Evolutionary conservation across 2,329 filamentous ascomycete genomes (phyloP).

Genomic region (Blastomyces emzantsi): DNA sequence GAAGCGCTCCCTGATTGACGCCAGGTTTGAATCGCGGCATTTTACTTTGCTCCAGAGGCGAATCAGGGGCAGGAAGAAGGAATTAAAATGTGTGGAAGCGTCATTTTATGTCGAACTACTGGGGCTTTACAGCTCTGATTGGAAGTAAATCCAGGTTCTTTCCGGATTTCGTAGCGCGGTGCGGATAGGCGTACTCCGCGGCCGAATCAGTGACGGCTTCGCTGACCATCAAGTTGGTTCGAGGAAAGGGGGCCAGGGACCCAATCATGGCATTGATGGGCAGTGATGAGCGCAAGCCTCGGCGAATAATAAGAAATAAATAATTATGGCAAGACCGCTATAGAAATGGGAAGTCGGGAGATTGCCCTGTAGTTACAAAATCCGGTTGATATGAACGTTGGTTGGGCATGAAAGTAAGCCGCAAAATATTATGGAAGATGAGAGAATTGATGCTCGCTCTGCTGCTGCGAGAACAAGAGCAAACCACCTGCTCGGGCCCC

Average conservation of each 20-base stretch:
- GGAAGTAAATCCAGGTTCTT: neutral
- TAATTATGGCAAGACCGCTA: neutral
- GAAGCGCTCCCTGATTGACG: conserved; percentile 2
- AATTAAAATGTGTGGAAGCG: neutral
- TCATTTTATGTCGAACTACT: neutral
- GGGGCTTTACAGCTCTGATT: neutral
- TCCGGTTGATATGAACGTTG: neutral
- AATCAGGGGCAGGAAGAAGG: neutral
- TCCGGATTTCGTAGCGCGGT: conserved; percentile 1
- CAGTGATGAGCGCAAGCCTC: neutral
- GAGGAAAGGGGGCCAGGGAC: neutral
- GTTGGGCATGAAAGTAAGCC: neutral
- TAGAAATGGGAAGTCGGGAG: neutral
- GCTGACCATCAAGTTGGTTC: neutral
- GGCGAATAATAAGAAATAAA: neutral
- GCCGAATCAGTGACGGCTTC: neutral
- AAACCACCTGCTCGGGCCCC: too few relatives aligned
- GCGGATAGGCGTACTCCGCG: neutral
- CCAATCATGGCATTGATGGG: neutral
- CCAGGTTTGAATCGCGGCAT: neutral
- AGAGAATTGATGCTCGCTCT: neutral
- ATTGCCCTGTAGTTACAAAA: neutral
- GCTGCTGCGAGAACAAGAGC: too few relatives aligned
- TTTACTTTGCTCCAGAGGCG: neutral
- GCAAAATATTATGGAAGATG: neutral